Evolutionary conservation across 2,329 filamentous ascomycete species (phyloP), one percentile per base, ranked within the genome.

Genomic region (Hymenoscyphus fraxineus): DNA sequence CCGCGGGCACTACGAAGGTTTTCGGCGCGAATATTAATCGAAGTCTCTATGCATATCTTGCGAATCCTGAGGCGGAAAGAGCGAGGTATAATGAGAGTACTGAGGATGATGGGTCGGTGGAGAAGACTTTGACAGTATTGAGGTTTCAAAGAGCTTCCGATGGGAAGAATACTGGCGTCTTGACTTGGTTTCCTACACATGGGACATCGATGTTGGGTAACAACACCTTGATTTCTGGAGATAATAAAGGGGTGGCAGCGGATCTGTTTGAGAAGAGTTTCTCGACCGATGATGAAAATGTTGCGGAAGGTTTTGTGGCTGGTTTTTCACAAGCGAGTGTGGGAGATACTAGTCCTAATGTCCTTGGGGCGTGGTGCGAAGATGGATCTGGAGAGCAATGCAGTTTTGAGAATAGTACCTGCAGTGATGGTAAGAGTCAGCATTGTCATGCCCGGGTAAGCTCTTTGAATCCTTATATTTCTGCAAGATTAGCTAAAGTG

Each of bases 211-310:
- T 97, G 77, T 86, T 93, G 31, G 90, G 91, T 62, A 97, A 97
- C 78, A 97, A 97, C 77, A 97, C 93, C 0, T 82, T 97, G 15
- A 86, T 95, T 60, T 88, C 93, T 2, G 94, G 92, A n/a, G 94
- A 98, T 76, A 98, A 98, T 80, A 98, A 98, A 78, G 94, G 94
- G 13, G 92, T 97, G 6, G 93, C 94, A 1, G 91, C 93, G 0
- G 90, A 89, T 74, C 80, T 97, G 13, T 88, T 97, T 61, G 94
- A 98, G 75, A 84, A 89, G 69, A 87, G 85, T 60, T 82, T 89
- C 59, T 75, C 78, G 15, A 22, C 41, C 2, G 77, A 76, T n/a
- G 81, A 85, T 19, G 73, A 80, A 1, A 81, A 79, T 19, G 86
- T 87, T 40, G 83, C 85, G 0, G 80, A 86, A 1, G 84, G 83